Evolutionary conservation across 1,139 yeast genomes (phyloP), one percentile per base, ranked within the genome.

Genomic region (Yamadazyma siamensis): DNA sequence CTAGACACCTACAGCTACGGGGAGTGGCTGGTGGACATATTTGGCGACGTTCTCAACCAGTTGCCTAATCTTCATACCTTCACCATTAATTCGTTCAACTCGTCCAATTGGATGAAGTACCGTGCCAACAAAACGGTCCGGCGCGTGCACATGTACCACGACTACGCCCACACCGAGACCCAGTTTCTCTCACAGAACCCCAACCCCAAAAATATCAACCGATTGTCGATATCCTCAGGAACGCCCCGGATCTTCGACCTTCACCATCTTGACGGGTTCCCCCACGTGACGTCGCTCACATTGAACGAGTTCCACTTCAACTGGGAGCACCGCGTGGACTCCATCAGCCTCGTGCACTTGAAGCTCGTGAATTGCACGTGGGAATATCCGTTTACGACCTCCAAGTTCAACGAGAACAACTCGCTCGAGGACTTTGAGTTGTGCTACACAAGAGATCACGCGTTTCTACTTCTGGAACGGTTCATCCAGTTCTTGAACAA

Each of bases 71-170:
- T 65, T 12, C 32, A 34, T 7, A 44, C 37, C 15, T 41, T 65
- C 5, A 37, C 45, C 4, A 47, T 67, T 14, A 62, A 63, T 35
- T 49, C 70, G 2, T 51, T 49, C 27, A 64, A 56, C 33, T 61
- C 68, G 21, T 59, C 72, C 2, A 56, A 61, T 34, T 67, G 74
- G 74, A 46, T 67, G 18, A 65, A 65, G 36, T 65, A 65, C 44
- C 39, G 69, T 29, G 18, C 32, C 3, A 46, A 52, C 31, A 25
- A 33, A 9, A 38, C 37, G 12, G 32, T 63, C 18, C 40, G 23
- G 9, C 26, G 39, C 8, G 35, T 67, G 12, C 47, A 57, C 1
- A 41, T 67, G 13, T 59, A 59, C 39, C 48, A 50, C 31, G 62
- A 57, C 25, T 31, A 35, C 11, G 36, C 32, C 10, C 55, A 56